Evolutionary conservation across 2,329 filamentous ascomycete genomes (phyloP).

Genomic region (Ceratocystis colombiana): DNA sequence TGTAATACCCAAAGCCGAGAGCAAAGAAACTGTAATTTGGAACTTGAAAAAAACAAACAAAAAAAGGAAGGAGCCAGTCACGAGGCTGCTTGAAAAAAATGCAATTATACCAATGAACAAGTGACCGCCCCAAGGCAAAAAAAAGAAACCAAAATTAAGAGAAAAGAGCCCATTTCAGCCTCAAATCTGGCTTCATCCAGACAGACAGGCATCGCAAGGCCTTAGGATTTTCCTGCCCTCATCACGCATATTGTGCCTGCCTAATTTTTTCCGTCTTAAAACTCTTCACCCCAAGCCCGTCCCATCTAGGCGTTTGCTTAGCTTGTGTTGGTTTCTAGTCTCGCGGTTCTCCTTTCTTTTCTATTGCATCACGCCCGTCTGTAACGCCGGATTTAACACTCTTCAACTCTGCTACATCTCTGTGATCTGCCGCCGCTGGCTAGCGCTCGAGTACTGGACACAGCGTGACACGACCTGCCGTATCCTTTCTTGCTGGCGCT

Average conservation of each 20-base stretch:
- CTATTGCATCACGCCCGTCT: neutral
- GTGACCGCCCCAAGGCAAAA: neutral
- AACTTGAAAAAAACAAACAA: neutral
- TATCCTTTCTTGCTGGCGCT: no score
- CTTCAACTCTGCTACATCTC: no score
- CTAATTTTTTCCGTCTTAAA: neutral
- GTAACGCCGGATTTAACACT: no score
- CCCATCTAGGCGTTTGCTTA: no score
- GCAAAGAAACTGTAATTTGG: neutral
- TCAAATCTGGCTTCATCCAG: neutral
- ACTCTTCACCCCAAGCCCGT: neutral
- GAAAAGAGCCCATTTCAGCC: neutral
- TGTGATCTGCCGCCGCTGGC: no score
- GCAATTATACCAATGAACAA: neutral
- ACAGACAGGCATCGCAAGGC: neutral
- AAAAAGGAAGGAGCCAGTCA: neutral
- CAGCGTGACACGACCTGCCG: no score
- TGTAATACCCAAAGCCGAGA: neutral
- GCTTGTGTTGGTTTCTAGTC: no score
- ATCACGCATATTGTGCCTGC: neutral
- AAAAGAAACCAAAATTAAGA: conserved; percentile 2
- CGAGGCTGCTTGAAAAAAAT: conserved; percentile 1
- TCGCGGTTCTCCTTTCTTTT: neutral
- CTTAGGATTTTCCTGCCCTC: neutral
- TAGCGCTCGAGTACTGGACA: no score